Base-by-base conservation (phyloP, 2,329 filamentous ascomycete species). In the Elsinoe ampelina region DNA sequence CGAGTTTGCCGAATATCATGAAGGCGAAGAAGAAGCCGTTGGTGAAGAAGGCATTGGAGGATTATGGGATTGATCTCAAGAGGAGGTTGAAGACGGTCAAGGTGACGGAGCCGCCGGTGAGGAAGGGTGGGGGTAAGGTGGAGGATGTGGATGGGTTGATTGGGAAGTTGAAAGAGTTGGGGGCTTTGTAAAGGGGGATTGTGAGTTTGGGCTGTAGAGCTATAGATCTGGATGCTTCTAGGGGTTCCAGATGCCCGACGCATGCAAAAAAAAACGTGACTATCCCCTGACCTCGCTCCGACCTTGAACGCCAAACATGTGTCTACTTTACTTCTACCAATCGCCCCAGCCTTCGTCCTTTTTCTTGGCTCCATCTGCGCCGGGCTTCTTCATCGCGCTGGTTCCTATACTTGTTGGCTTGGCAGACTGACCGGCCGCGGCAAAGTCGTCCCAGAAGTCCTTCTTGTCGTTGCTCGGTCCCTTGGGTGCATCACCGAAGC, bases 11-110 rank as follows among this genome's bases (percentile, higher is more conserved):
- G 52, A 97, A 97, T 71, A 97, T 98, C 63, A 98, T 98, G 93
- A 98, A 97, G 85, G 93, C 93, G 55, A 98, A 98, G 87, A 98
- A 97, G 87, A 98, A 98, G 86, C 88, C 88, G 68, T 69, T 98
- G 65, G 89, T 93, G 67, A 97, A 96, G 86, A 86, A 89, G 80
- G 89, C 81, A 63, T 71, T 96, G 70, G 80, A 77, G 58, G 93
- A 98, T 69, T 87, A 87, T 71, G 89, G 87, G 1, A 74, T 95
- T 42, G 84, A 90, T 65, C 81, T 81, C 54, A 79, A 80, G 71
- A 84, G 80, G 73, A 80, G 91, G 66, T 73, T 98, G 70, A 95
- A 93, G 83, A 87, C 89, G 56, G 67, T 97, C 65, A 93, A 93
- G 80, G 91, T 98, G 57, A 67, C 72, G 84, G 93, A 98, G 77